Conservation (phyloP, 2,329 filamentous ascomycete species). For the Penicillium aurantiogriseum region DNA sequence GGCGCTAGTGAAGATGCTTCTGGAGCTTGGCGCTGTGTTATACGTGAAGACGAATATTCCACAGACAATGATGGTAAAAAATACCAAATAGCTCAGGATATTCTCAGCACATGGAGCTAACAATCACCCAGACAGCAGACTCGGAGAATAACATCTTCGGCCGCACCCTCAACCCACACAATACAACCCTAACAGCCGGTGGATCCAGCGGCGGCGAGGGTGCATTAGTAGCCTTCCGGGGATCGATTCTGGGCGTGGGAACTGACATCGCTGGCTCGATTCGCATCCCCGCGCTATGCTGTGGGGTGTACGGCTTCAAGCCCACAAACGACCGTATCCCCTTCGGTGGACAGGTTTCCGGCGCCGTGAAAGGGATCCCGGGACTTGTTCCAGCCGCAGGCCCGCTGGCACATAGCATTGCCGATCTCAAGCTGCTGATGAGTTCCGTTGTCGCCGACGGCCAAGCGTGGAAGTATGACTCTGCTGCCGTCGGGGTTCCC, state of each 20-base stretch:
- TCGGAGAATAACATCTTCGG: slow-evolving; percentile 33
- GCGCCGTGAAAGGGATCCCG: slow-evolving; percentile 18
- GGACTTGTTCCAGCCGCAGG: slow-evolving; percentile 21
- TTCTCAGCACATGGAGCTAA: background rate
- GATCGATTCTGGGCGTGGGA: slow-evolving; percentile 37
- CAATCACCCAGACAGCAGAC: slow-evolving; percentile 21
- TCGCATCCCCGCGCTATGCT: slow-evolving; percentile 38
- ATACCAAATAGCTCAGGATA: background rate
- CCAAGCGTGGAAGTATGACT: slow-evolving; percentile 49
- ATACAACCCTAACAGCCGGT: slow-evolving; percentile 27
- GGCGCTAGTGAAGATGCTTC: slow-evolving; percentile 24
- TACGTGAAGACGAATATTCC: slow-evolving; percentile 38
- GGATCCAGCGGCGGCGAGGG: slow-evolving; percentile 38
- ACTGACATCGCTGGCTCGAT: slow-evolving; percentile 40
- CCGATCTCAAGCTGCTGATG: slow-evolving; percentile 35
- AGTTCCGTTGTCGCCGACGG: slow-evolving; percentile 38
- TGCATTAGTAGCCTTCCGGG: slow-evolving; percentile 37
- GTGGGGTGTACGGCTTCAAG: slow-evolving; percentile 39
- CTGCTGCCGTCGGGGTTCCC: slow-evolving; percentile 42
- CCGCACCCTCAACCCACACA: slow-evolving; percentile 31
- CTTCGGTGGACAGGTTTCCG: slow-evolving; percentile 27
- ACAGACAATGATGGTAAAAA: slow-evolving; percentile 32
- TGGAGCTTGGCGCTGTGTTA: slow-evolving; percentile 30
- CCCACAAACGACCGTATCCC: slow-evolving; percentile 34
- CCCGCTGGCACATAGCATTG: slow-evolving; percentile 21